Percentiles rank a stretch among this genome's conserved stretches.
phyloP scores from a whole-genome alignment of 768 basidiomycete genomes.

The Suillus decipiens region DNA sequence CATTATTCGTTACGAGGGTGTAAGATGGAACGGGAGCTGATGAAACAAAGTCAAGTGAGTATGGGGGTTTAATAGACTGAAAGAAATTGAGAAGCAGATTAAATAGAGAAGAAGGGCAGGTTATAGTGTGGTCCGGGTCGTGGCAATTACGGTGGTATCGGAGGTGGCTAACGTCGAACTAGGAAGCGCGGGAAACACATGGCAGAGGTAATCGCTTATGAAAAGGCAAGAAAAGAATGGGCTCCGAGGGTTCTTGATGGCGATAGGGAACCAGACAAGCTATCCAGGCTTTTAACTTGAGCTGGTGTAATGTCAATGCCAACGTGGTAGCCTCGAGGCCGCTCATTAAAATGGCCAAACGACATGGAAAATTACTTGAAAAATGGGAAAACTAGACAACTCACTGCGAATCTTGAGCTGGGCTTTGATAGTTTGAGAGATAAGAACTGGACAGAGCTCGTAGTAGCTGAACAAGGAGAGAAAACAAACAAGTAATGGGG shows the following conservation, averaged over 20 bases:
- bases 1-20: slow-evolving; percentile 46
- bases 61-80: slow-evolving; percentile 16
- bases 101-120: slow-evolving; percentile 26
- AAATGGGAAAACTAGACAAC: slow-evolving; percentile 12
- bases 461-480: slow-evolving; percentile 35
- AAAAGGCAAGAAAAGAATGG: neutral
- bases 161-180: slow-evolving; percentile 37
- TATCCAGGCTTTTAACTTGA: slow-evolving; percentile 10
- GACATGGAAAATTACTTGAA: slow-evolving; percentile 9
- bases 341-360: slow-evolving; percentile 14
- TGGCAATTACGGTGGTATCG: slow-evolving; percentile 33
- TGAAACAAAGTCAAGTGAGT: slow-evolving; percentile 19
- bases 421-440: slow-evolving; percentile 17
- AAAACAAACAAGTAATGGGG: slow-evolving; percentile 41
- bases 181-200: slow-evolving; percentile 11
- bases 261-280: slow-evolving; percentile 3
- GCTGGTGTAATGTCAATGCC: slow-evolving; percentile 11
- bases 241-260: slow-evolving; percentile 11
- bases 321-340: slow-evolving; percentile 37
- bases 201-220: slow-evolving; percentile 5
- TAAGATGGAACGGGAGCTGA: slow-evolving; percentile 15
- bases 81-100: slow-evolving; percentile 20
- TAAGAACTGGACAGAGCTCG: slow-evolving; percentile 28
- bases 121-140: slow-evolving; percentile 34
- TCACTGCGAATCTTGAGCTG: slow-evolving; percentile 27